A percentile compares a stretch with the other conserved stretches of the same genome.
Conservation (phyloP, 1,139 yeast genomes). For the Schwanniomyces etchellsii region DNA sequence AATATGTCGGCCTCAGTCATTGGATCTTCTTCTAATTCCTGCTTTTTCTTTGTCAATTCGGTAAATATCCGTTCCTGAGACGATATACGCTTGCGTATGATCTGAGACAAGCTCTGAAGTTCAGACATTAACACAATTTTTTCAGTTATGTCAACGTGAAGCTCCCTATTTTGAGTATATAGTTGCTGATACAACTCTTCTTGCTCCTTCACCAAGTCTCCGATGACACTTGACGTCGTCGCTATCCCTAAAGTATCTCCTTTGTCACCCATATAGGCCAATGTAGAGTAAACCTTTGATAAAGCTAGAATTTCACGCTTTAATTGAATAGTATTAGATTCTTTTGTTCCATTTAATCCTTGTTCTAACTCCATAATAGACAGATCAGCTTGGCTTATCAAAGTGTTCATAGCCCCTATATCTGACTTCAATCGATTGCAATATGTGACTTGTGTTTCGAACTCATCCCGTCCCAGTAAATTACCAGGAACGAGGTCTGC, state of each 20-base stretch:
- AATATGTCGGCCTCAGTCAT: too few relatives aligned
- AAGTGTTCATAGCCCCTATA: constrained; percentile 19
- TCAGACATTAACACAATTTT: too few relatives aligned
- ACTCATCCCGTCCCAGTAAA: constrained; percentile 7
- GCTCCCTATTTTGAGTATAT: too few relatives aligned
- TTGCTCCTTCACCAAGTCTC: constrained; percentile 13
- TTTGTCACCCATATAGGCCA: constrained; percentile 30
- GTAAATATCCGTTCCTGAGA: too few relatives aligned
- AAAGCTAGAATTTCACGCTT: constrained; percentile 22
- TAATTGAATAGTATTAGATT: constrained; percentile 3
- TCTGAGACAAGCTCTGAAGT: too few relatives aligned
- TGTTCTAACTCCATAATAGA: constrained; percentile 15
- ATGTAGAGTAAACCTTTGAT: constrained; percentile 18
- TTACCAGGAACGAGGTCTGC: not conserved
- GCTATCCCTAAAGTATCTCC: constrained; percentile 35
- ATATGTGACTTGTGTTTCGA: constrained; percentile 13
- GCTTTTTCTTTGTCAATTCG: too few relatives aligned
- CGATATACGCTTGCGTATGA: too few relatives aligned
- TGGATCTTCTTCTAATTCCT: too few relatives aligned
- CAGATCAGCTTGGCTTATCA: constrained; percentile 24
- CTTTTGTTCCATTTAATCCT: constrained; percentile 5
- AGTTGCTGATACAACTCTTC: too few relatives aligned
- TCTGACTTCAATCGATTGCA: constrained; percentile 22
- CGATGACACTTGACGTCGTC: constrained; percentile 21
- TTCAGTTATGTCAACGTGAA: too few relatives aligned